A percentile compares a stretch with the other conserved stretches of the same genome.
phyloP scores from a whole-genome alignment of 2,329 filamentous ascomycete species.

The Zasmidium citrigriseum region DNA sequence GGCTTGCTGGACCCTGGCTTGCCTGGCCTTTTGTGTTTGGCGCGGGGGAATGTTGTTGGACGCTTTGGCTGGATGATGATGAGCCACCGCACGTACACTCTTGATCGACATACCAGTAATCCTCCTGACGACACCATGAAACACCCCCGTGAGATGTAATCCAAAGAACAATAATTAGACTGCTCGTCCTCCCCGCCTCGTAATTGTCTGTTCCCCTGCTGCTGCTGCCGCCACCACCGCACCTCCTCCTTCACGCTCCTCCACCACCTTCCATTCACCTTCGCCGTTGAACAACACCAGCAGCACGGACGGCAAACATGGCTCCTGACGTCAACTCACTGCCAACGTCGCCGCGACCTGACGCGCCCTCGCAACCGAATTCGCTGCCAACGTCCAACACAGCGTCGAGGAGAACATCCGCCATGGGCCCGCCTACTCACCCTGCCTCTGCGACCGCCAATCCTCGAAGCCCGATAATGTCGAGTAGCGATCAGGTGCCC shows the following conservation, averaged over 20 bases:
- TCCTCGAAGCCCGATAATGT: constrained; percentile 24
- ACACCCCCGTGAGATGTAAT: neutral
- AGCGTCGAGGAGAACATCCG: constrained; percentile 24
- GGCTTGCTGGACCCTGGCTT: too few relatives aligned
- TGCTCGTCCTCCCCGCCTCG: too few relatives aligned
- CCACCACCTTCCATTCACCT: neutral
- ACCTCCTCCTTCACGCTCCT: neutral
- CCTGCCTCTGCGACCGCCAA: constrained; percentile 23
- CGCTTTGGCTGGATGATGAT: too few relatives aligned
- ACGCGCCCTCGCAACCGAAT: constrained; percentile 30
- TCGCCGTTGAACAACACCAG: neutral
- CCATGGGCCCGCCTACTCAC: constrained; percentile 27
- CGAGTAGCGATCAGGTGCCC: constrained; percentile 49
- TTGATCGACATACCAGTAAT: neutral
- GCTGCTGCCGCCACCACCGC: neutral
- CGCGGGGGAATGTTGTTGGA: too few relatives aligned
- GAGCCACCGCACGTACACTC: neutral
- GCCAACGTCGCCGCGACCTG: constrained; percentile 39
- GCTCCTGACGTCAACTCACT: constrained; percentile 52
- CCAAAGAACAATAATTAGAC: too few relatives aligned
- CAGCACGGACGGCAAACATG: constrained; percentile 41
- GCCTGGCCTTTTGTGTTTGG: too few relatives aligned
- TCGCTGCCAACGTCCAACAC: constrained; percentile 16
- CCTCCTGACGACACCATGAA: neutral
- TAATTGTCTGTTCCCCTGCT: neutral